These are phyloP conservation scores for Aspergillus sp. DNA, from an alignment of 2,329 filamentous ascomycete species.

Conservation along the genomic window DNA sequence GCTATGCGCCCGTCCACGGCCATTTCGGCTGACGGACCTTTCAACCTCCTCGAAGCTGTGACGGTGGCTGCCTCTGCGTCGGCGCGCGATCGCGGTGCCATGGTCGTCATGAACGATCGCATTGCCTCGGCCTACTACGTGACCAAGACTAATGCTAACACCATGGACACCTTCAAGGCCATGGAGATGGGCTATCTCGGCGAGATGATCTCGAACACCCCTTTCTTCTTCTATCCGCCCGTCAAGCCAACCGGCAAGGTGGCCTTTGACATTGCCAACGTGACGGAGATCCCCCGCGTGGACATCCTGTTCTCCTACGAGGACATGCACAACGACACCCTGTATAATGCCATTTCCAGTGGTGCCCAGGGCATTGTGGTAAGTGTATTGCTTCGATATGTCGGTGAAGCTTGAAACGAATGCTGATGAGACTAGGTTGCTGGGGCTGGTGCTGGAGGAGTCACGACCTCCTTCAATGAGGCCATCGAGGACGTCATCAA, in stretches of 20 bases:
- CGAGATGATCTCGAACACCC: constrained; percentile 59
- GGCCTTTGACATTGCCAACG: constrained; percentile 17
- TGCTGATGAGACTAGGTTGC: constrained; percentile 21
- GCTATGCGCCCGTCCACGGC: constrained; percentile 66
- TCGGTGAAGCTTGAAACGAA: neutral
- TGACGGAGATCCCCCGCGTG: constrained; percentile 27
- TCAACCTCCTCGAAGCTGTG: constrained; percentile 64
- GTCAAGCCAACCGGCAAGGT: constrained; percentile 51
- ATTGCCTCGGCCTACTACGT: constrained; percentile 61
- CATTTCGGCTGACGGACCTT: constrained; percentile 63
- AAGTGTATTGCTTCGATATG: constrained; percentile 4
- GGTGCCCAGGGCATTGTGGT: constrained; percentile 31
- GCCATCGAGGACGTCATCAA: constrained; percentile 21
- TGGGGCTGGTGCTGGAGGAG: constrained; percentile 27
- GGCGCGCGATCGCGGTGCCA: constrained; percentile 55
- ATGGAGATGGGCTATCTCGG: constrained; percentile 61
- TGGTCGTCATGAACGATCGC: constrained; percentile 65
- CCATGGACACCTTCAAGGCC: constrained; percentile 63
- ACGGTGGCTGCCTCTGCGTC: constrained; percentile 54
- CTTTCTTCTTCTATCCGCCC: constrained; percentile 62
- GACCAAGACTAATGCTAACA: constrained; percentile 65
- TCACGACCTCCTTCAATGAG: constrained; percentile 19
- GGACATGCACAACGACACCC: constrained; percentile 29
- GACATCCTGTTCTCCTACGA: constrained; percentile 32
- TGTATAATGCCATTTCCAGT: constrained; percentile 25